These are phyloP conservation scores for Boletus speciosus DNA, from an alignment of 768 basidiomycete genomes.

Conservation along the genomic window DNA sequence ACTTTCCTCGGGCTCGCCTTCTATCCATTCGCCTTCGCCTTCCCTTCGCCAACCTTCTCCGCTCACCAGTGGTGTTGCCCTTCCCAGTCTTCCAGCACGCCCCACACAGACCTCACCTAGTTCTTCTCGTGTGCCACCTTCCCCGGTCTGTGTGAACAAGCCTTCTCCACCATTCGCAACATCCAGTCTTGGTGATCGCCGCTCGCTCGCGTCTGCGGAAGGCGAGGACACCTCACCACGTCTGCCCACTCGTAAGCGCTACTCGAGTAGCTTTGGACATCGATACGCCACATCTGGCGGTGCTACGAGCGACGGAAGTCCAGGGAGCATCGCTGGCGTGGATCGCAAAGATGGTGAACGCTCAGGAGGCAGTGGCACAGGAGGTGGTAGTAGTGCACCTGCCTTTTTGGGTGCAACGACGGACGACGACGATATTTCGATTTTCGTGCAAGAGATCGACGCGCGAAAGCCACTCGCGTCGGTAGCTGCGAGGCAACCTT, in stretches of 20 bases:
- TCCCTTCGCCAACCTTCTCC: constrained; percentile 48
- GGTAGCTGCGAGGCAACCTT: constrained; percentile 15
- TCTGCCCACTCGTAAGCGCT: constrained; percentile 49
- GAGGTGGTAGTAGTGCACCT: constrained; percentile 21
- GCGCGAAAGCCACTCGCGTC: constrained; percentile 55
- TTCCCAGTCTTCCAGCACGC: constrained; percentile 35
- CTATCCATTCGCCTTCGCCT: constrained; percentile 46
- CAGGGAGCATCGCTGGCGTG: constrained; percentile 12
- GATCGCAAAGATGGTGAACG: constrained; percentile 24
- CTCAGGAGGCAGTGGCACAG: constrained; percentile 19
- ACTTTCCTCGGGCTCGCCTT: constrained; percentile 47
- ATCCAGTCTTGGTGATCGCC: constrained; percentile 41
- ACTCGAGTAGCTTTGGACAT: constrained; percentile 77
- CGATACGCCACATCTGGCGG: constrained; percentile 50
- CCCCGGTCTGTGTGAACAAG: constrained; percentile 35
- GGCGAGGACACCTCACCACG: constrained; percentile 33
- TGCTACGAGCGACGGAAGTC: constrained; percentile 37
- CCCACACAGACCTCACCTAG: constrained; percentile 38
- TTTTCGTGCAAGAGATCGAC: constrained; percentile 77
- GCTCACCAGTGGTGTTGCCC: constrained; percentile 29
- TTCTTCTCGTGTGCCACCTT: constrained; percentile 41
- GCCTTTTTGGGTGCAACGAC: constrained; percentile 48
- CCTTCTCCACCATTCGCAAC: constrained; percentile 42
- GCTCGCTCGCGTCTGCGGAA: constrained; percentile 36
- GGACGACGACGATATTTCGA: constrained; percentile 76